Conservation (phyloP, 2,329 filamentous ascomycete species). For the Colletotrichum coccodes region DNA sequence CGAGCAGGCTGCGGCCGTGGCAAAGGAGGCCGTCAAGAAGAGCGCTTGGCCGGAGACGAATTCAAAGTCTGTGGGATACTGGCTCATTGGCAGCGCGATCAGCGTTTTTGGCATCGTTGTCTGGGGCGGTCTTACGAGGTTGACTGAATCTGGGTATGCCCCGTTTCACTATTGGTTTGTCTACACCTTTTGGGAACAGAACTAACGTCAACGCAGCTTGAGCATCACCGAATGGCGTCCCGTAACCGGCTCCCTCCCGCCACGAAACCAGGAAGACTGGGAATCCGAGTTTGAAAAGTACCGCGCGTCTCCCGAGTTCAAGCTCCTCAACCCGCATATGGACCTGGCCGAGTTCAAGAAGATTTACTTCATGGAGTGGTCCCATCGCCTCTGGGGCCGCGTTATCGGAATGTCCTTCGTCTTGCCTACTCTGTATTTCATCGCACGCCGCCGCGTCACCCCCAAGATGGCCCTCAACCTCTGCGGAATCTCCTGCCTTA, state of each 20-base stretch:
- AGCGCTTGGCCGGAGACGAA: conserved; percentile 68
- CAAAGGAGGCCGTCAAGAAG: conserved; percentile 39
- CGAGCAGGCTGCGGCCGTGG: conserved; percentile 17
- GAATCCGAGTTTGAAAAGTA: conserved; percentile 94
- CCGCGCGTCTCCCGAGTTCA: conserved; percentile 90
- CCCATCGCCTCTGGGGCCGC: conserved; percentile 92
- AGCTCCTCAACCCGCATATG: conserved; percentile 93
- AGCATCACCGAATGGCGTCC: conserved; percentile 99
- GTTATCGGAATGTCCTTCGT: conserved; percentile 92
- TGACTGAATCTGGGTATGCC: conserved; percentile 92
- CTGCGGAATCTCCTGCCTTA: conserved; percentile 84
- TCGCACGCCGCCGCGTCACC: conserved; percentile 82
- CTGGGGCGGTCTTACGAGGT: conserved; percentile 89
- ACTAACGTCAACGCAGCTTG: conserved; percentile 63
- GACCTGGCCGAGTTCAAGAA: conserved; percentile 93
- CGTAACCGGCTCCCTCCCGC: conserved; percentile 91
- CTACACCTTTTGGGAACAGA: not conserved
- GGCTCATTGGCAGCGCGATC: conserved; percentile 89
- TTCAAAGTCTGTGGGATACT: conserved; percentile 85
- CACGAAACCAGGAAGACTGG: conserved; percentile 83
- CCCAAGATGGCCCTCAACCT: conserved; percentile 81
- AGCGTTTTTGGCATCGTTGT: conserved; percentile 98
- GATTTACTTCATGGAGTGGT: conserved; percentile 99
- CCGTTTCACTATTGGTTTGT: not conserved
- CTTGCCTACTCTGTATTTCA: conserved; percentile 87